Evolutionary conservation across 2,329 filamentous ascomycete genomes (phyloP), one percentile per base, ranked within the genome.

Genomic region (Malbranchea zuffiana): DNA sequence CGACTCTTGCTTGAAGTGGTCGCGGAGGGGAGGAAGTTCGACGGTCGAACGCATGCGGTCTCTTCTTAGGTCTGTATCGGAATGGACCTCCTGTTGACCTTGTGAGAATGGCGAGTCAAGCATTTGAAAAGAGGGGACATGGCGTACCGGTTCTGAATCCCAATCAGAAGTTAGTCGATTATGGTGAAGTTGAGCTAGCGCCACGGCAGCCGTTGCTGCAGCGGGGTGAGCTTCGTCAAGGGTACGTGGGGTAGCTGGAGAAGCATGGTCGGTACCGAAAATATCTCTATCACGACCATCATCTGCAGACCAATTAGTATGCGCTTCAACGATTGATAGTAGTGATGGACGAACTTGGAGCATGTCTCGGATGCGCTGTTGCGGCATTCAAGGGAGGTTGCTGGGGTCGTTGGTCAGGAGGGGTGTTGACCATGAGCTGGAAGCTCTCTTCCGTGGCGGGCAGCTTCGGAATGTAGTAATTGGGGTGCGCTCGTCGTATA

Each of bases 381-480:
- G 49, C 41, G 46, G 47, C 20, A 49, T 50, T 50, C 47, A 47
- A 27, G 23, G 61, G 60, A 25, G 65, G 67, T 40, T 66, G 63
- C 44, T 72, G 73, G 29, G 72, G 74, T 52, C 74, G 74, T 58
- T 84, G 79, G 44, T 80, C 79, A 7, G 83, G 87, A 45, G 85
- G 81, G 48, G 84, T 86, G 61, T 78, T 92, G 61, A 96, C 84
- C 90, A 96, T 96, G 60, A 94, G 71, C 55, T 82, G 69, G 64
- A 98, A 95, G 77, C 86, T 95, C 66, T 96, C 88, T 63, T 95
- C 88, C 50, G 88, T 98, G 32, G 90, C 90, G 49, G 90, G 88
- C 51, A 96, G 81, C 74, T 96, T 95, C 33, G 90, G 80, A 52
- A 98, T 93, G 66, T 96, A 96, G 61, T 95, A 82, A 60, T 93